These are phyloP conservation scores for Trichoderma sp. DNA, from an alignment of 2,329 filamentous ascomycete genomes.

Conservation along the genomic window DNA sequence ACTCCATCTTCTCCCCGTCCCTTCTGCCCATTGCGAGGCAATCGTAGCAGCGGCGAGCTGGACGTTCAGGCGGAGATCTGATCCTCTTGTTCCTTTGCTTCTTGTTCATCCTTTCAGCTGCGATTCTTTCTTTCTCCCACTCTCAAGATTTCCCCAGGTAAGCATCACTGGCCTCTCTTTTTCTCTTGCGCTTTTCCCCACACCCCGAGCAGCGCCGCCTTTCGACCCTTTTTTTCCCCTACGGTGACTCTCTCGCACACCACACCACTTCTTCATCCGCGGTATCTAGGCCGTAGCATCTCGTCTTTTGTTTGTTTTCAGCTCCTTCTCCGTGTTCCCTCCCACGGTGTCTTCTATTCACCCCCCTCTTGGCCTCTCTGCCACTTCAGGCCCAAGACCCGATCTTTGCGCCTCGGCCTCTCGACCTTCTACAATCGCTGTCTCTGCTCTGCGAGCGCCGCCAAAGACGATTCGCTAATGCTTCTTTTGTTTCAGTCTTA, in stretches of 20 bases:
- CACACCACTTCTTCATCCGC: constrained; percentile 3
- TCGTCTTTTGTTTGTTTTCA: constrained; percentile 20
- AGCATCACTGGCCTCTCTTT: constrained; percentile 33
- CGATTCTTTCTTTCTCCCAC: constrained; percentile 3
- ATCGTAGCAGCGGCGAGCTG: constrained; percentile 45
- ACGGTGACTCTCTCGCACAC: constrained; percentile 7
- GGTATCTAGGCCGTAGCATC: neutral
- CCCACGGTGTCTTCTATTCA: constrained; percentile 5
- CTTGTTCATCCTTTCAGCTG: constrained; percentile 28
- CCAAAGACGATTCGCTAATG: constrained; percentile 28
- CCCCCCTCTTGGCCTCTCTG: constrained; percentile 26
- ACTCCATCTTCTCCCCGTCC: constrained; percentile 37
- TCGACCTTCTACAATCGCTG: constrained; percentile 1
- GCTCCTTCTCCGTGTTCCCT: constrained; percentile 8
- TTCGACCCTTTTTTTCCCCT: constrained; percentile 26
- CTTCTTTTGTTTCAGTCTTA: constrained; percentile 23
- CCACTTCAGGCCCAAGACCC: constrained; percentile 25
- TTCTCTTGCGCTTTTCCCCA: constrained; percentile 26
- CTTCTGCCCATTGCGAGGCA: constrained; percentile 47
- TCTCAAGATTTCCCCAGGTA: constrained; percentile 35
- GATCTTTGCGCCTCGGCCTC: constrained; percentile 15
- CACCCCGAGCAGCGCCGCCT: constrained; percentile 24
- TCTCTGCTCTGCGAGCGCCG: constrained; percentile 27
- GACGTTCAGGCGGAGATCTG: constrained; percentile 39
- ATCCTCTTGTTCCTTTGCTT: constrained; percentile 33